Evolutionary conservation across 2,329 filamentous ascomycete genomes (phyloP), one percentile per base, ranked within the genome.

Genomic region (Gnomoniopsis smithogilvyi): DNA sequence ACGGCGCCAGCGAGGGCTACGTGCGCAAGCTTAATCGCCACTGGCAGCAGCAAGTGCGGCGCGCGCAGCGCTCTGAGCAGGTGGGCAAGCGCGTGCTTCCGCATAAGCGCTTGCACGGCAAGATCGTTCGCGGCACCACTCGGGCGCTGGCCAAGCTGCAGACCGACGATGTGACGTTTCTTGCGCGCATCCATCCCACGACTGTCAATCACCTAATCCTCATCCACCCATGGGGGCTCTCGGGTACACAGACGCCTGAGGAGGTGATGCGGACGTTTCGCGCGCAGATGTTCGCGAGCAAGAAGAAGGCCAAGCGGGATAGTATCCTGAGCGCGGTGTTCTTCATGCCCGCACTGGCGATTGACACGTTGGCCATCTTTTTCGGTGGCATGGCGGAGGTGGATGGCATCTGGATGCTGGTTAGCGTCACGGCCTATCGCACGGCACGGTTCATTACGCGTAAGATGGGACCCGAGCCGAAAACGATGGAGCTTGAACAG

Each of bases 391-490:
- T 50, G 33, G 54, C 54, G 1, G 54, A 58, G 38, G 26, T 41
- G n/a, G 58, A 54, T 8, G 57, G 57, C 3, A 52, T 54, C 10
- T 58, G 58, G 58, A 51, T 61, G 51, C 52, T 45, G 19, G 45
- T 43, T 12, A 54, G 50, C 4, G 46, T 61, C 34, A 46, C 51
- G 4, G 45, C 50, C 22, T 54, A 51, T 21, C 41, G 48, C 22
- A 21, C n/a, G 14, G 49, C 54, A 1, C 51, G 50, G 19, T 21
- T 54, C 8, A 21, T 54, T n/a, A 54, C 22, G 7, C 46, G 17
- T 21, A 61, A 61, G 51, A 58, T 61, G 51, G 59, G 54, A 1
- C 50, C 59, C 10, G 59, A 58, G 22, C 59, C 51, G 19, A 58
- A 51, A 30, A 51, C 50, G 15, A 21, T 54, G 38, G 45, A 54